phyloP scores from a whole-genome alignment of 768 basidiomycete species.

The Amanita rubescens region DNA sequence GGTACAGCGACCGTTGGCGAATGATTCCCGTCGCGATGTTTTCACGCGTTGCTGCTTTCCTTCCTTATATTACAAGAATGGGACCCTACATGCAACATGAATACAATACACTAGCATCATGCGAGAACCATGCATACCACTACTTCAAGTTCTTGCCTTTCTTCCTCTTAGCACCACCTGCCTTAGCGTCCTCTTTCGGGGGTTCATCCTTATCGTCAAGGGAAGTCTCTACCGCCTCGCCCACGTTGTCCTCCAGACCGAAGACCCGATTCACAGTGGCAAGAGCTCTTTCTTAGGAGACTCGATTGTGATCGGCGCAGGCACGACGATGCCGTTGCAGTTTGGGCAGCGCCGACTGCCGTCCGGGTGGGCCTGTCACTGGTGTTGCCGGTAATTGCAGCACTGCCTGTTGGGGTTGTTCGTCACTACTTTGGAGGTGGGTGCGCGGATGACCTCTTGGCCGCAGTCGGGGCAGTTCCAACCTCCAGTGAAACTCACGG shows the following conservation, averaged over 20 bases:
- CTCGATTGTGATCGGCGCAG: background rate
- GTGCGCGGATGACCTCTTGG: background rate
- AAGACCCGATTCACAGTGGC: background rate
- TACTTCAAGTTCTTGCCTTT: background rate
- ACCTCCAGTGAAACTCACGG: background rate
- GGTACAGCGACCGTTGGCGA: no score
- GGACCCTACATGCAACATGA: slow-evolving; percentile 1
- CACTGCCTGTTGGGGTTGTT: background rate
- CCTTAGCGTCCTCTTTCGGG: background rate
- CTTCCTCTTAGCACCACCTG: background rate
- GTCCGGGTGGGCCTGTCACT: background rate
- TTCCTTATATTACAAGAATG: background rate
- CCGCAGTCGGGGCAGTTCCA: background rate
- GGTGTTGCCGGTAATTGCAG: background rate
- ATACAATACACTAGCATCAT: slow-evolving; percentile 2
- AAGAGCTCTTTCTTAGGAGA: slow-evolving; percentile 1
- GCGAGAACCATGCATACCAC: background rate
- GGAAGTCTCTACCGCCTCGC: background rate
- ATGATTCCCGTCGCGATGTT: no score
- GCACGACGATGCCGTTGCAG: background rate
- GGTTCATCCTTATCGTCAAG: background rate
- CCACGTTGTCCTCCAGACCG: background rate
- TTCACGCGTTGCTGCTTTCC: background rate
- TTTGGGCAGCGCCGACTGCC: background rate
- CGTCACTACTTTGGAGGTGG: background rate